These are phyloP conservation scores for Nitzschia putrida DNA, from an alignment of 108 stramenopile species.

Conservation along the genomic window DNA sequence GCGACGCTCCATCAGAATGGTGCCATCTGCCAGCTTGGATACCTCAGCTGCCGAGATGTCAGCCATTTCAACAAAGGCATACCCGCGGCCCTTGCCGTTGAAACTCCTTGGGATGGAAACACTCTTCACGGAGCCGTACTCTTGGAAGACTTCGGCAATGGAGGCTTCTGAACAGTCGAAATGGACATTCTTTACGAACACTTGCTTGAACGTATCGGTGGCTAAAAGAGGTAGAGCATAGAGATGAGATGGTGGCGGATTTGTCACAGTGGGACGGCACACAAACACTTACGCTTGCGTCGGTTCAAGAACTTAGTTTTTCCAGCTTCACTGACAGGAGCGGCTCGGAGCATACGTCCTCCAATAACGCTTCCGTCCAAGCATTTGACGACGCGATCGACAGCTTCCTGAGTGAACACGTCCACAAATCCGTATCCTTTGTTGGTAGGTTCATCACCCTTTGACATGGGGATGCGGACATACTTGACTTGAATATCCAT, in stretches of 20 bases:
- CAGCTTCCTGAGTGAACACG: constrained; percentile 66
- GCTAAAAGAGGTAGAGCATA: background rate
- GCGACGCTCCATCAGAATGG: constrained; percentile 60
- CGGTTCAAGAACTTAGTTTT: background rate
- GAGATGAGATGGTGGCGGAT: background rate
- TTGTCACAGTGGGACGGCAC: background rate
- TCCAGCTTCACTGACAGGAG: background rate
- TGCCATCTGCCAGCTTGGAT: constrained; percentile 59
- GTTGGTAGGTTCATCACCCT: constrained; percentile 13
- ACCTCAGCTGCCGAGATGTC: constrained; percentile 57
- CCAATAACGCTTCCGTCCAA: constrained; percentile 52
- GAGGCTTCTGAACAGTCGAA: constrained; percentile 56
- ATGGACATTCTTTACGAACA: constrained; percentile 86
- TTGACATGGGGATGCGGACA: constrained; percentile 26
- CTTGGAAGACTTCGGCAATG: constrained; percentile 59
- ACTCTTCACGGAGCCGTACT: constrained; percentile 48
- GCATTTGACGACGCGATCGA: constrained; percentile 56
- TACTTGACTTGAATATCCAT: constrained; percentile 50
- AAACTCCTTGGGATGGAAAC: constrained; percentile 55
- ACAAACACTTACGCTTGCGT: background rate
- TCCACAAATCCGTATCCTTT: constrained; percentile 89
- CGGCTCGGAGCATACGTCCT: constrained; percentile 47
- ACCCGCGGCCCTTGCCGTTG: constrained; percentile 60
- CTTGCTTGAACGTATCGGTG: constrained; percentile 22
- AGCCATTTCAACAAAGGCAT: constrained; percentile 72